Evolutionary conservation across 225 moss, liverwort and hornwort species (phyloP), one percentile per base, ranked within the genome.

Genomic region (Takakia lepidozioides): DNA sequence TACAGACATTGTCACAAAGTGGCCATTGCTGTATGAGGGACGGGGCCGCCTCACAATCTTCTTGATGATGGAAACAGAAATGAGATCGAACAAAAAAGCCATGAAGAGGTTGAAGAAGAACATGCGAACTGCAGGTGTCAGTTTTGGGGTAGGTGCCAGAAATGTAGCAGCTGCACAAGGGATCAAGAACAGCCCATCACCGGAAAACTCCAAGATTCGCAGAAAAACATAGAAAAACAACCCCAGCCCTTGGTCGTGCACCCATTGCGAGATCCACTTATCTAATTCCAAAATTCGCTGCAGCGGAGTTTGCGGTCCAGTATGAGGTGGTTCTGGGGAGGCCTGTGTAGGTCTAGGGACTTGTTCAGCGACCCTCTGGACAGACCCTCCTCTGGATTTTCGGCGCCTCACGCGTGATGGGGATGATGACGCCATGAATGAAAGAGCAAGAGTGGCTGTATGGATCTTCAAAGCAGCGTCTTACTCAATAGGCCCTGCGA

Each of bases 91-190:
- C 26, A 79, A 44, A 29, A 93, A 93, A 8, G 78, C 88, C 48
- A 68, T 60, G 27, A 81, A 76, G 25, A 93, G 61, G 61, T 89
- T 84, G 79, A 86, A 72, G 7, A 86, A 62, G 54, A 86, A 93
- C n/a, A 54, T 48, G 36, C 74, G 78, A 36, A 84, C 59, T 26
- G 80, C 87, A 0, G 60, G 66, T 2, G 58, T 62, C 21, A 80
- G 70, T 16, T 68, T 66, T 9, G 65, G 48, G 28, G 64, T 49
- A 23, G 93, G 86, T 1, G 84, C 68, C 25, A 89, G 53, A 57
- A 71, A 93, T 2, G 79, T 62, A 2, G 68, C 83, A 10, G 60
- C 83, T 15, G 84, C 64, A 15, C 83, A 64, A 1, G 89, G 84
- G 23, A 89, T 81, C 25, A 73, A 61, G 43, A 76, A 70, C 28